Conservation (phyloP, 2,329 filamentous ascomycete species). For the Sphaceloma murrayae region DNA sequence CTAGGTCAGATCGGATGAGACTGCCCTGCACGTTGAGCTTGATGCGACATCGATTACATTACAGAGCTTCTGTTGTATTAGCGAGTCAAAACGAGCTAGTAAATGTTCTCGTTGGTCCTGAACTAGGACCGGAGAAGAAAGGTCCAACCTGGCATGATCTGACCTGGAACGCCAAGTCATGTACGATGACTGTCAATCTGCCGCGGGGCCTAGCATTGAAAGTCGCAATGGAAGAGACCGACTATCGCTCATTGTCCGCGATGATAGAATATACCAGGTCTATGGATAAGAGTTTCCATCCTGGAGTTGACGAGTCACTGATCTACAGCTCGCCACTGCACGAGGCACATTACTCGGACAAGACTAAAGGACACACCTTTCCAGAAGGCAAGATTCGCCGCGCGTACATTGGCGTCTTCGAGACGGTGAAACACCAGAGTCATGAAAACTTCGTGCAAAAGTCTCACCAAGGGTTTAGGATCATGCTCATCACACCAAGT, state of each 20-base stretch:
- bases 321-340: conserved; percentile 61
- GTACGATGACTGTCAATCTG: conserved; percentile 57
- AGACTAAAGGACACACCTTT: conserved; percentile 60
- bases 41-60: conserved; percentile 58
- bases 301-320: conserved; percentile 58
- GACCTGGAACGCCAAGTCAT: conserved; percentile 61
- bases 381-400: conserved; percentile 62
- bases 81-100: conserved; percentile 71
- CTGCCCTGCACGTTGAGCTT: conserved; percentile 71
- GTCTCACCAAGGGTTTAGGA: conserved; percentile 68
- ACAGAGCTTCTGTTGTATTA: conserved; percentile 61
- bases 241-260: conserved; percentile 69
- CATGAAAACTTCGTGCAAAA: conserved; percentile 63
- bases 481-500: conserved; percentile 68
- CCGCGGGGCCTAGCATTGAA: conserved; percentile 66
- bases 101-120: conserved; percentile 58
- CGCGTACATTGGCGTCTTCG: conserved; percentile 68
- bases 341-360: conserved; percentile 73
- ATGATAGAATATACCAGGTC: conserved; percentile 78
- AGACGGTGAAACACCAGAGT: conserved; percentile 56
- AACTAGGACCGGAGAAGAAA: conserved; percentile 43
- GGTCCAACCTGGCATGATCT: conserved; percentile 75
- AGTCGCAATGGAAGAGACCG: conserved; percentile 61
- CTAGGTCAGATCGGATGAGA: conserved; percentile 55
- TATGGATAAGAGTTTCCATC: conserved; percentile 60